phyloP scores from a whole-genome alignment of 2,329 filamentous ascomycete genomes.

The Xylaria sp. region DNA sequence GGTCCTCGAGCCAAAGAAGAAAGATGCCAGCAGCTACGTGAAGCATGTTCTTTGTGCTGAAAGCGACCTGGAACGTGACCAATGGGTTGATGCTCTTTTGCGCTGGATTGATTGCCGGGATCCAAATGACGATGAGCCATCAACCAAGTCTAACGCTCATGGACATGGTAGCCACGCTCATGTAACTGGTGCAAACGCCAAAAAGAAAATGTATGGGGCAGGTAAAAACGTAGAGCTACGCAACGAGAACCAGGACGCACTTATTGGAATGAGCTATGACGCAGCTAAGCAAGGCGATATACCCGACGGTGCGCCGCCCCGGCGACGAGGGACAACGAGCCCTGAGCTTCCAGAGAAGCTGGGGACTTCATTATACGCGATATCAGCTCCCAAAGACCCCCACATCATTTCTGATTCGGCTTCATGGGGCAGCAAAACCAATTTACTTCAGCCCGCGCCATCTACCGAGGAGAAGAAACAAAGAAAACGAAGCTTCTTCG shows the following conservation, averaged over 20 bases:
- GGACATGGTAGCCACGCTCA: slow-evolving; percentile 53
- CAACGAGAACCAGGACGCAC: slow-evolving; percentile 54
- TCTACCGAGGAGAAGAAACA: slow-evolving; percentile 78
- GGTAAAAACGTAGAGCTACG: slow-evolving; percentile 52
- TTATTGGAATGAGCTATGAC: slow-evolving; percentile 70
- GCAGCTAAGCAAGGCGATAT: slow-evolving; percentile 63
- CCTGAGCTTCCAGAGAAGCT: slow-evolving; percentile 47
- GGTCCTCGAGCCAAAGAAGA: slow-evolving; percentile 94
- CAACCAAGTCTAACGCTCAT: slow-evolving; percentile 51
- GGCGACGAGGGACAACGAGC: slow-evolving; percentile 46
- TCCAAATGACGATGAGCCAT: slow-evolving; percentile 64
- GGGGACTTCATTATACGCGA: slow-evolving; percentile 62
- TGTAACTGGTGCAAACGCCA: slow-evolving; percentile 52
- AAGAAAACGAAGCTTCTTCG: slow-evolving; percentile 82
- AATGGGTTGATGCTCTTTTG: slow-evolving; percentile 90
- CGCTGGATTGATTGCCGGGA: slow-evolving; percentile 86
- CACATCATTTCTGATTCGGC: slow-evolving; percentile 83
- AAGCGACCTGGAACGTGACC: slow-evolving; percentile 89
- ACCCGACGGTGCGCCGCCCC: slow-evolving; percentile 57
- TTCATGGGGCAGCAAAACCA: slow-evolving; percentile 86
- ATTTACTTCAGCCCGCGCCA: slow-evolving; percentile 59
- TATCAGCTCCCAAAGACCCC: slow-evolving; percentile 87
- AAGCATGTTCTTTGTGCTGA: slow-evolving; percentile 96
- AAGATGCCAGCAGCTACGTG: slow-evolving; percentile 87
- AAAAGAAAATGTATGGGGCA: slow-evolving; percentile 57